Evolutionary conservation across 2,329 filamentous ascomycete species (phyloP), one percentile per base, ranked within the genome.

Genomic region (Diaporthe caulivora): DNA sequence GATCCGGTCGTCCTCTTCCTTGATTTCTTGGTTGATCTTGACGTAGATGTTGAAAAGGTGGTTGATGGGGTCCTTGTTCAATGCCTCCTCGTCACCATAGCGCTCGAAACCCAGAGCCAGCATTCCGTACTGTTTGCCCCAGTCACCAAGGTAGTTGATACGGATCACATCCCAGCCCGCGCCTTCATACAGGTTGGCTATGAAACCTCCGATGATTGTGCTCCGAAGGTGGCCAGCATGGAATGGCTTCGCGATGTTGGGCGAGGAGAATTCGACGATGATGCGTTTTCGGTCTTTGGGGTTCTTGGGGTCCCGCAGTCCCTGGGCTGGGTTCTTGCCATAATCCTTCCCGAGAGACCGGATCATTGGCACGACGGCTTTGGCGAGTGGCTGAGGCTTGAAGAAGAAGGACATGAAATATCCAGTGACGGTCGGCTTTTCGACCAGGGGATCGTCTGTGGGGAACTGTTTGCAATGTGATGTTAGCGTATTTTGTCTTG

Each of bases 231-330:
- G 93, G 17, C 93, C 92, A 51, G 93, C 93, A 80, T 95, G 93
- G 85, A 95, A 95, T 31, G 93, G 94, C 84, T 96, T 96, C 58
- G 94, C 94, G 74, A 97, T 95, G 81, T 97, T 97, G 67, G 94
- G 94, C 10, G 93, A 95, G 10, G 92, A 95, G 83, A 96, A 97
- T 80, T 97, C 94, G 78, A 97, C 89, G 68, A 97, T 89, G 53
- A 91, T 88, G 75, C 88, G 89, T 86, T 94, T 94, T 78, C 86
- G 86, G 75, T 89, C 91, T 74, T 88, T 86, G 10, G 90, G 87
- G 79, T 94, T 88, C 29, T 86, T 84, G 49, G 89, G 87, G 79
- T 95, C 91, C 76, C 87, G 87, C 86, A 91, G 83, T 3, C 91
- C 91, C 26, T 89, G 81, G 53, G 85, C 85, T 72, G 85, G 85